Conservation (phyloP, 371 early-diverging fungal species). For the Mucor sp. region DNA sequence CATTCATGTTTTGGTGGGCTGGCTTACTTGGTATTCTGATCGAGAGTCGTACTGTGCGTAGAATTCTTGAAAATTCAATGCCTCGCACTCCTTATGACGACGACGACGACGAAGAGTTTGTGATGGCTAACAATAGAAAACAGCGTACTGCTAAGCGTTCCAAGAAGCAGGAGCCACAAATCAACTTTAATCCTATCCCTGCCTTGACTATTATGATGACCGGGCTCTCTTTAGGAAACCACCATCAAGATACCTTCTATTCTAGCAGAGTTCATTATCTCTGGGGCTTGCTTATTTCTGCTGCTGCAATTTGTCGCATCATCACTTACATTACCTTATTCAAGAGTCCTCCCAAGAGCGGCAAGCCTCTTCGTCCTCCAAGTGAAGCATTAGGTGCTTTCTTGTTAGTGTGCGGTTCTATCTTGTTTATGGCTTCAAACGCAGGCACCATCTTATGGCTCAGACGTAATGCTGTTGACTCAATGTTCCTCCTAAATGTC, state of each 20-base stretch:
- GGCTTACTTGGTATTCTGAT: conserved; percentile 60
- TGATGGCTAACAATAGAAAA: background rate
- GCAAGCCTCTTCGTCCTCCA: conserved; percentile 40
- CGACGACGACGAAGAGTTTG: background rate
- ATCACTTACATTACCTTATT: conserved; percentile 45
- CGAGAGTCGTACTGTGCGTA: conserved; percentile 49
- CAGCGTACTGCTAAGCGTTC: background rate
- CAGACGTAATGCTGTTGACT: conserved; percentile 39
- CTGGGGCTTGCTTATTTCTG: conserved; percentile 58
- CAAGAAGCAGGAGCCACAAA: background rate
- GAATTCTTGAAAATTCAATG: conserved; percentile 32
- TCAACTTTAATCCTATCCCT: conserved; percentile 53
- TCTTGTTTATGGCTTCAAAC: conserved; percentile 41
- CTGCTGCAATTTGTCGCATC: conserved; percentile 59
- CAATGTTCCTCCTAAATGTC: conserved; percentile 52
- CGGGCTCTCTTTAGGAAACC: conserved; percentile 64
- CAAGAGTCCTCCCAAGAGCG: conserved; percentile 19
- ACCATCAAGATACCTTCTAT: conserved; percentile 61
- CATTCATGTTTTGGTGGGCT: conserved; percentile 68
- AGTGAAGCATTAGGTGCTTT: conserved; percentile 47
- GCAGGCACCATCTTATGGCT: conserved; percentile 48
- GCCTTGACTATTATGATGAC: conserved; percentile 61
- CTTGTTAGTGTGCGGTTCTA: conserved; percentile 40
- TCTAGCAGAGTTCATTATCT: conserved; percentile 59
- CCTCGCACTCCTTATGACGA: background rate